Conservation (phyloP, 164 flowering plant genomes). For the Vitis rotundifolia region DNA sequence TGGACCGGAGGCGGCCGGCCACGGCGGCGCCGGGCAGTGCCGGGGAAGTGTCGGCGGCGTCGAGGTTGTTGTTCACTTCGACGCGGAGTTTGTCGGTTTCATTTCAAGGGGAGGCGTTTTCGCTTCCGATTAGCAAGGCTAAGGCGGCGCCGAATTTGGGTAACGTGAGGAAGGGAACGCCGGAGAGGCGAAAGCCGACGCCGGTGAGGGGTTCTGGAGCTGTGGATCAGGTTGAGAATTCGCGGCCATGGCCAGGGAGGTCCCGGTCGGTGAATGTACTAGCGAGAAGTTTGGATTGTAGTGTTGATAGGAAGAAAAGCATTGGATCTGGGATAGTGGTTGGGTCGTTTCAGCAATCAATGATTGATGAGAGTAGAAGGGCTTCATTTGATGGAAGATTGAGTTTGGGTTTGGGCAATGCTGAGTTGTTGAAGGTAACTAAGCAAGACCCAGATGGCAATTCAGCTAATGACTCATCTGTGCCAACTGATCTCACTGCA, state of each 20-base stretch:
- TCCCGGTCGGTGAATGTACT: constrained; percentile 39
- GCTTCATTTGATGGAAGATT: constrained; percentile 67
- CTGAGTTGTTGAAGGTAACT: constrained; percentile 30
- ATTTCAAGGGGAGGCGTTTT: constrained; percentile 92
- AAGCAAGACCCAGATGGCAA: constrained; percentile 35
- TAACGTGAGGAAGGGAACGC: constrained; percentile 53
- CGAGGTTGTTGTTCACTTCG: constrained; percentile 69
- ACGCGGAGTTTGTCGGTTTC: constrained; percentile 89
- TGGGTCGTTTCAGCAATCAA: constrained; percentile 43
- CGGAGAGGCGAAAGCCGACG: constrained; percentile 62
- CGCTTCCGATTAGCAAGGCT: constrained; percentile 79
- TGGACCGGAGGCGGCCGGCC: constrained; percentile 59
- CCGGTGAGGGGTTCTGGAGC: constrained; percentile 41
- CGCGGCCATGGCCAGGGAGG: constrained; percentile 77
- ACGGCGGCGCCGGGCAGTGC: constrained; percentile 44
- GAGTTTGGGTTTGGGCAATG: constrained; percentile 49
- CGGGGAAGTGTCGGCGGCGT: constrained; percentile 48
- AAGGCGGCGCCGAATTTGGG: constrained; percentile 45
- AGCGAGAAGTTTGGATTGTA: constrained; percentile 67
- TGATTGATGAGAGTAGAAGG: constrained; percentile 54
- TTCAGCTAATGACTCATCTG: constrained; percentile 45
- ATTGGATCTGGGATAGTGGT: constrained; percentile 49
- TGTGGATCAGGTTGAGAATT: constrained; percentile 34
- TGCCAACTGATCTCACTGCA: constrained; percentile 63
- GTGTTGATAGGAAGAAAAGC: constrained; percentile 31